Percentiles rank a stretch among this genome's conserved stretches.
Conservation (phyloP, 805 yeast genomes). For the Saccharomyces jurei region DNA sequence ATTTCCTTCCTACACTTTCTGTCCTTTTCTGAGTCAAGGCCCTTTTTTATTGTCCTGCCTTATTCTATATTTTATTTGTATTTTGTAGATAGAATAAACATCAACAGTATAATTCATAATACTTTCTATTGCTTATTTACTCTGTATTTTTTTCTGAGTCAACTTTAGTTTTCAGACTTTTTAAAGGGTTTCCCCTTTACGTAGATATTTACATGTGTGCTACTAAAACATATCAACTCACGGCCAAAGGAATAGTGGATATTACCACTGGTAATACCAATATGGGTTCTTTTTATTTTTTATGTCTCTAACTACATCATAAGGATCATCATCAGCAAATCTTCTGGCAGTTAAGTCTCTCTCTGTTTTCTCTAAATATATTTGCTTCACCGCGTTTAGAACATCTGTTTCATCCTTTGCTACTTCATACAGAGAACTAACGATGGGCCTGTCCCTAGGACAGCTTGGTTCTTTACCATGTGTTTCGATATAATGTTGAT, state of each 20-base stretch:
- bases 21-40: not conserved
- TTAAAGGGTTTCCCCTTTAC: not conserved
- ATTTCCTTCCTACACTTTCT: not conserved
- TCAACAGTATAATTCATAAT: slow-evolving; percentile 1
- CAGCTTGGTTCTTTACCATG: slow-evolving; percentile 21
- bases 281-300: slow-evolving; percentile 21
- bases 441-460: slow-evolving; percentile 21
- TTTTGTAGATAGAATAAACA: slow-evolving; percentile 15
- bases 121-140: not conserved
- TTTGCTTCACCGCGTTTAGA: slow-evolving; percentile 19
- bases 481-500: slow-evolving; percentile 32
- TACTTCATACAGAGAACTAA: slow-evolving; percentile 26
- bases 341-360: slow-evolving; percentile 18
- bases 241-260: not conserved
- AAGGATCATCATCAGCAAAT: slow-evolving; percentile 13
- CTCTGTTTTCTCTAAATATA: slow-evolving; percentile 22
- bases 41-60: not conserved
- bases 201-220: not conserved
- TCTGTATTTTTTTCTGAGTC: not conserved
- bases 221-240: not conserved
- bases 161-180: not conserved
- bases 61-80: slow-evolving; percentile 4
- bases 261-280: slow-evolving; percentile 28
- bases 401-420: slow-evolving; percentile 14
- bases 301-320: slow-evolving; percentile 11